These are phyloP conservation scores for Ophiorrhiza pumila DNA, from an alignment of 257 asterid species.

Conservation along the genomic window DNA sequence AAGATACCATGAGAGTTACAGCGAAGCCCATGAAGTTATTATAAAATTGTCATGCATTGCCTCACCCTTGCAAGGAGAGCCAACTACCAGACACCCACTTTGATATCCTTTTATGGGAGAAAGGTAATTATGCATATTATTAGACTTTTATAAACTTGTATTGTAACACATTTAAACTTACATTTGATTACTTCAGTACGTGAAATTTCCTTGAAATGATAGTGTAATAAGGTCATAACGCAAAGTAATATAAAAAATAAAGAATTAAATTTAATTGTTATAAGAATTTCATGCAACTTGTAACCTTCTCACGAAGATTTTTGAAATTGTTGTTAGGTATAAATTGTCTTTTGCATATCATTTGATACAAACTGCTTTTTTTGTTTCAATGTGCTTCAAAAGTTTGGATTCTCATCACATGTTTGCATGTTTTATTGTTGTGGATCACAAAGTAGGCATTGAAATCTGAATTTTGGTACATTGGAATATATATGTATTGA, in stretches of 20 bases:
- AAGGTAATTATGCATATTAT: conserved; percentile 41
- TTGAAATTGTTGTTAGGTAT: too few relatives aligned
- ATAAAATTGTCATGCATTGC: conserved; percentile 73
- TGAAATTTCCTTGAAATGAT: not conserved
- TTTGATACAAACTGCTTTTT: not conserved
- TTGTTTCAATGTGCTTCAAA: not conserved
- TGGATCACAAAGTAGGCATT: not conserved
- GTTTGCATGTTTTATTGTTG: not conserved
- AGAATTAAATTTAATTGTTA: not conserved
- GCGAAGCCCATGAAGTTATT: conserved; percentile 81
- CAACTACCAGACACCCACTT: conserved; percentile 75
- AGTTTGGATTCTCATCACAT: not conserved
- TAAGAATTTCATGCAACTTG: not conserved
- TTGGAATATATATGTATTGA: conserved; percentile 13
- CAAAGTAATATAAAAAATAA: not conserved
- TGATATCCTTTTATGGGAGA: conserved; percentile 95
- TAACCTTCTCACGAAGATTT: not conserved
- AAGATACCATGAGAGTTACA: conserved; percentile 82
- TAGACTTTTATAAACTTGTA: not conserved
- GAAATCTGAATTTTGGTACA: conserved; percentile 17
- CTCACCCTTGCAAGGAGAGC: conserved; percentile 87
- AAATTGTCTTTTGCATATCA: not conserved
- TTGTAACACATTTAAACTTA: not conserved
- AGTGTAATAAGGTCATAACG: not conserved
- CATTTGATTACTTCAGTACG: not conserved